Evolutionary conservation across 257 asterid genomes (phyloP).

Genomic region (Dorcoceras hygrometricum): DNA sequence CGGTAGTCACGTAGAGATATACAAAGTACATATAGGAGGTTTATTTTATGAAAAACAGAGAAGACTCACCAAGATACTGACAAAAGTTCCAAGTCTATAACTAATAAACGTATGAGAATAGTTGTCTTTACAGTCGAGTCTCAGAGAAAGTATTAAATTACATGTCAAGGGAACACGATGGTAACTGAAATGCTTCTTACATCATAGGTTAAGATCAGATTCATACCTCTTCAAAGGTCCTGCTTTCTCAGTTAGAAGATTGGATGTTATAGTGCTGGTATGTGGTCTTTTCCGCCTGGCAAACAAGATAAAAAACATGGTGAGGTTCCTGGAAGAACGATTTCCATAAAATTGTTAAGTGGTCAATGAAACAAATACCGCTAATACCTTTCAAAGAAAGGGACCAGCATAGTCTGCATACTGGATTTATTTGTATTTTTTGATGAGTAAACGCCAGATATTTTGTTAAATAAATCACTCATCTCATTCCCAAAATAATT

Average conservation of each 20-base stretch:
- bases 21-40: neutral
- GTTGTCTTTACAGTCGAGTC: neutral
- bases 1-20: neutral
- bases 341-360: neutral
- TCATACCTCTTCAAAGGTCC: slow-evolving; percentile 8
- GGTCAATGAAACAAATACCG: slow-evolving; percentile 2
- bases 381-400: slow-evolving; percentile 78
- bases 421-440: slow-evolving; percentile 43
- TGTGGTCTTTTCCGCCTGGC: slow-evolving; percentile 24
- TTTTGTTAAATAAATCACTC: slow-evolving; percentile 45
- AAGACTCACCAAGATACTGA: neutral
- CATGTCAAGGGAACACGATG: neutral
- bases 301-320: neutral
- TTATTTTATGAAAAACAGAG: neutral
- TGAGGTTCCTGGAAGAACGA: neutral
- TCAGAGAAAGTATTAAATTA: neutral
- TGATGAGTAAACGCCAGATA: slow-evolving; percentile 40
- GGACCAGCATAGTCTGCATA: slow-evolving; percentile 76
- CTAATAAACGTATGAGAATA: too few species aligned
- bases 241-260: neutral
- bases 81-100: neutral
- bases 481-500: slow-evolving; percentile 34
- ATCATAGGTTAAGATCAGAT: neutral
- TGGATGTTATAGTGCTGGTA: neutral
- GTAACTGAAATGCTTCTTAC: neutral